Base-by-base conservation (phyloP, 495 filamentous ascomycete genomes). In the Chaetomium fimeti region DNA sequence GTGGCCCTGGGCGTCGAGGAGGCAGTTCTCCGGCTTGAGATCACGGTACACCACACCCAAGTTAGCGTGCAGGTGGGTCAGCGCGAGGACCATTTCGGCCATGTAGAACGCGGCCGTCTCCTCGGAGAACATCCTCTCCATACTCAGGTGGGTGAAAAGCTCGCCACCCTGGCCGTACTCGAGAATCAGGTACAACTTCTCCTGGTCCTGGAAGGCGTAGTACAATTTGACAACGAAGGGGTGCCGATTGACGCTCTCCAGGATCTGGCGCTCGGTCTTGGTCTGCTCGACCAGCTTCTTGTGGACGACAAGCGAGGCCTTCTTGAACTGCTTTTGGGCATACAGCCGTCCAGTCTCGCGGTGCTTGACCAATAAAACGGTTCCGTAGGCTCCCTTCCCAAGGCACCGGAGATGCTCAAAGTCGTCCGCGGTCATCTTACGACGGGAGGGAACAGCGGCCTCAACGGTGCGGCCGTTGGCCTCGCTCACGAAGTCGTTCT, bases 91-190 rank as follows among this genome's bases (percentile, higher is more conserved):
- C 85, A 98, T 92, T 79, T 97, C 91, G 0, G 93, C 94, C 89
- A 98, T 94, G 84, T 98, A 98, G 75, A 98, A 98, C 15, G 92
- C 90, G 0, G 91, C 90, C 3, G 87, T 88, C 40, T 90, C 83
- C 76, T 97, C 92, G 13, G 88, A 78, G 68, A 98, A 97, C 90
- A 96, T 96, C 69, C 88, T 88, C 74, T 97, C 91, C 68, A 90
- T 88, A 43, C 85, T 90, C 13, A 98, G 84, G 68, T 97, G 92
- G 18, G 86, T 87, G 75, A 98, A 98, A 16, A 98, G 81, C 74
- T 98, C 94, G 40, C 94, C 94, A 47, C 94, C 94, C 74, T 96
- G 88, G n/a, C 94, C 94, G 74, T 98, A 98, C 75, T 98, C 93
- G 47, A 98, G 86, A 69, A 98, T 98, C 36, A 98, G 81, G 75